A percentile compares a stretch with the other conserved stretches of the same genome.
phyloP scores from a whole-genome alignment of 371 early-diverging fungal species.

The Mortierella polycephala region DNA sequence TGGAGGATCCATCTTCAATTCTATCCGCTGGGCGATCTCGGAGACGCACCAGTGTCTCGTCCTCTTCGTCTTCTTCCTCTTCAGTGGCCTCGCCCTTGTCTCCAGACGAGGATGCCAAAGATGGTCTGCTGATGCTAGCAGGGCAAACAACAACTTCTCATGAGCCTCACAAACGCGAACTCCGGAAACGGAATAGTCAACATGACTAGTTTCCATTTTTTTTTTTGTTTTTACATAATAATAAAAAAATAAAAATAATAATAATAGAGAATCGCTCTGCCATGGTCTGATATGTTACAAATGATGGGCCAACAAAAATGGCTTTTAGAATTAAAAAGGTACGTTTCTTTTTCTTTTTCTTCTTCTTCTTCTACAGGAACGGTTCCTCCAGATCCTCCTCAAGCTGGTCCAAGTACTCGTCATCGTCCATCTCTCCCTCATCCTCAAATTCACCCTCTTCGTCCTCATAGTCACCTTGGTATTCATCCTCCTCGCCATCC shows the following conservation, averaged over 20 bases:
- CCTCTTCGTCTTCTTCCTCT: slow-evolving; percentile 1
- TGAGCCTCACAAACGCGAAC: not conserved
- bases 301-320: not conserved
- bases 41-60: not conserved
- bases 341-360: not conserved
- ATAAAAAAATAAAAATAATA: no score
- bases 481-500: slow-evolving; percentile 32
- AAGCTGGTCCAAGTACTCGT: slow-evolving; percentile 45
- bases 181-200: slow-evolving; percentile 3
- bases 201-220: not conserved
- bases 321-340: no score
- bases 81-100: slow-evolving; percentile 15
- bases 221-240: not conserved
- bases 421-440: slow-evolving; percentile 37
- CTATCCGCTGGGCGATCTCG: not conserved
- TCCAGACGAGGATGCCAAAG: slow-evolving; percentile 50
- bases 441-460: slow-evolving; percentile 23
- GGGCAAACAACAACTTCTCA: slow-evolving; percentile 10
- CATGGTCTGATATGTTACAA: not conserved
- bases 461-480: slow-evolving; percentile 35
- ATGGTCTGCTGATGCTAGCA: slow-evolving; percentile 37
- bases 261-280: no score
- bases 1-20: slow-evolving; percentile 9
- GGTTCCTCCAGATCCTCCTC: slow-evolving; percentile 45
- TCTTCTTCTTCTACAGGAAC: slow-evolving; percentile 20